A percentile compares a stretch with the other conserved stretches of the same genome.
Conservation (phyloP, 306 rosid genomes). For the Pterocarpus santalinus region DNA sequence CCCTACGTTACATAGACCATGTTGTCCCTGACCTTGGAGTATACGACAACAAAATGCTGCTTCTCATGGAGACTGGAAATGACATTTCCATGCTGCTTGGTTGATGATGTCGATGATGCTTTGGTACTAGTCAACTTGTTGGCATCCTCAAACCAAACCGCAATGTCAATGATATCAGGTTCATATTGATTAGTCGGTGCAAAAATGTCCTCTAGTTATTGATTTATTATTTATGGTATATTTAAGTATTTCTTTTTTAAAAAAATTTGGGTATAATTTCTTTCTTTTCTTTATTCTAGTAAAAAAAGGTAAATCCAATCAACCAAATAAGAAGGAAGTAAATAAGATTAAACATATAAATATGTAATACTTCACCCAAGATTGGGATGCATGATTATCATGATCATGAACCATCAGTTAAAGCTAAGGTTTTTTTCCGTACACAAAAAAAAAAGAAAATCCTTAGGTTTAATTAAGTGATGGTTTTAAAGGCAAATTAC, state of each 20-base stretch:
- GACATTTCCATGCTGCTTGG: slow-evolving; percentile 16
- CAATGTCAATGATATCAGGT: slow-evolving; percentile 6
- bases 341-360: too few relatives aligned
- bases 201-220: not conserved
- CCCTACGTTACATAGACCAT: not conserved
- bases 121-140: slow-evolving; percentile 32
- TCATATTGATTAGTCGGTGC: not conserved
- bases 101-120: slow-evolving; percentile 16
- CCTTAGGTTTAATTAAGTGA: too few relatives aligned
- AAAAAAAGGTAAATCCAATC: too few relatives aligned
- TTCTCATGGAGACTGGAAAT: slow-evolving; percentile 1
- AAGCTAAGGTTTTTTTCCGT: too few relatives aligned
- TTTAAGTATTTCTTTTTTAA: not conserved
- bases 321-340: too few relatives aligned
- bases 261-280: too few relatives aligned
- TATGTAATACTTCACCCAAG: too few relatives aligned
- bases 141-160: slow-evolving; percentile 37
- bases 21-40: not conserved
- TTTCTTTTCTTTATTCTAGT: too few relatives aligned
- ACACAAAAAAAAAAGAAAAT: too few relatives aligned
- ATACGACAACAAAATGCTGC: not conserved
- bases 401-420: too few relatives aligned
- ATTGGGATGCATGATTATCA: too few relatives aligned
- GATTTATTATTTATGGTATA: slow-evolving; percentile 8
- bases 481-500: too few relatives aligned